A percentile compares a stretch with the other conserved stretches of the same genome.
Conservation (phyloP, 2,329 filamentous ascomycete species). For the Stagonosporopsis vannaccii region DNA sequence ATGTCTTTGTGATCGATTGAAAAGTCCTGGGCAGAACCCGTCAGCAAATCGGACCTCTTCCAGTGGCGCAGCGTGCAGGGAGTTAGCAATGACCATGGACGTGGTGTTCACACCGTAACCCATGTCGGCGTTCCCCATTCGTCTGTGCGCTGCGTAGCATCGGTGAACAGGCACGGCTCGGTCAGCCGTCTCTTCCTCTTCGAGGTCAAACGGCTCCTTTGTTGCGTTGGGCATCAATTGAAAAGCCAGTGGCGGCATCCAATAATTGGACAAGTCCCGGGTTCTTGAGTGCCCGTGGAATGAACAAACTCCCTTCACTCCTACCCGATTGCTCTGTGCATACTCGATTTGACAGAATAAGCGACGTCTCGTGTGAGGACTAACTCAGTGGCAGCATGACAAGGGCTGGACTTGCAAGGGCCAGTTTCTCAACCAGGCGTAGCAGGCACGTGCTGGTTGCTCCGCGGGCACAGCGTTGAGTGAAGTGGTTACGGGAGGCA, state of each 20-base stretch:
- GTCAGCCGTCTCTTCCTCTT: background rate
- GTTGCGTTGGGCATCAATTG: conserved; percentile 5
- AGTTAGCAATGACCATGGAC: background rate
- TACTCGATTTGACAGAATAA: background rate
- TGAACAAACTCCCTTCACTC: background rate
- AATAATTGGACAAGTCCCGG: conserved; percentile 8
- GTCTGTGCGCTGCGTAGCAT: background rate
- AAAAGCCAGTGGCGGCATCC: background rate
- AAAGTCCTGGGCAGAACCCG: conserved; percentile 67
- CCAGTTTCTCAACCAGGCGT: background rate
- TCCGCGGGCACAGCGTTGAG: background rate
- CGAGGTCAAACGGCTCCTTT: background rate
- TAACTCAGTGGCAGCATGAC: background rate
- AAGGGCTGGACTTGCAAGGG: background rate
- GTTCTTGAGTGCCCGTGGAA: background rate
- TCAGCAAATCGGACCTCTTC: conserved; percentile 30
- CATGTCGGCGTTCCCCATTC: background rate
- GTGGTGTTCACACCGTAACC: background rate
- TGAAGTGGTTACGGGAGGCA: too few relatives aligned
- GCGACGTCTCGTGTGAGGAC: background rate
- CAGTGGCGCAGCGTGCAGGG: background rate
- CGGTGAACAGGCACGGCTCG: background rate
- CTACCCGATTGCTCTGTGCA: background rate
- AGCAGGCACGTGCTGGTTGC: background rate
- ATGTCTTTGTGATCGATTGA: conserved; percentile 78